Evolutionary conservation across 331 rosid genomes (phyloP), one percentile per base, ranked within the genome.

Genomic region (Cydonia oblonga): DNA sequence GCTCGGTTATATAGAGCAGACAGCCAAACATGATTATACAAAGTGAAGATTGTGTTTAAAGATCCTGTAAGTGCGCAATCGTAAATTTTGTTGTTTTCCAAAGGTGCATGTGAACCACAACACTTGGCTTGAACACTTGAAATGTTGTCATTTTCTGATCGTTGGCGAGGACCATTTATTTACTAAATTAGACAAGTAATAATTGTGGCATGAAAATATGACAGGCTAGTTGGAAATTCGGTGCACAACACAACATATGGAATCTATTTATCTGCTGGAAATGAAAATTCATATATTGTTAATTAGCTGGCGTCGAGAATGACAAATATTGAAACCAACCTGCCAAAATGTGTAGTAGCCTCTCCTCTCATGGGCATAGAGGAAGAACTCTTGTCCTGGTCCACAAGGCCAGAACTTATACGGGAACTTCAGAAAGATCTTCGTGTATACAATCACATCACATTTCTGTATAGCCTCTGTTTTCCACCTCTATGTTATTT

Each of bases 271-370:
- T 44, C 46, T 16, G 61, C 20, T 44, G 68, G 46, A 42, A 42
- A 66, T 26, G 76, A n/a, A 23, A 61, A 38, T 24, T 22, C 57
- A 57, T 19, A 44, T 13, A 28, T 23, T 9, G 51, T 68, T n/a
- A n/a, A n/a, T n/a, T 76, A 69, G 81, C 69, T 64, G 73, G 78
- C 76, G 64, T 68, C 18, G 44, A 74, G 16, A 29, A 71, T 11
- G 32, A 54, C 65, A 38, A 68, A 70, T 59, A 67, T 42, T 29
- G 23, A 52, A 78, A 71, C 84, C 63, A 70, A 95, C 98, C 98
- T 95, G 98, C 98, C 98, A 95, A 90, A 95, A 95, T 65, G 96
- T 95, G 86, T 89, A 95, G 83, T 95, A 91, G 78, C 98, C 98
- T 79, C 98, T 84, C 38, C 86, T 75, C 70, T 95, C 96, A 78